Evolutionary conservation across 768 basidiomycete species (phyloP), one percentile per base, ranked within the genome.

Genomic region (Gelatoporia subvermispora): DNA sequence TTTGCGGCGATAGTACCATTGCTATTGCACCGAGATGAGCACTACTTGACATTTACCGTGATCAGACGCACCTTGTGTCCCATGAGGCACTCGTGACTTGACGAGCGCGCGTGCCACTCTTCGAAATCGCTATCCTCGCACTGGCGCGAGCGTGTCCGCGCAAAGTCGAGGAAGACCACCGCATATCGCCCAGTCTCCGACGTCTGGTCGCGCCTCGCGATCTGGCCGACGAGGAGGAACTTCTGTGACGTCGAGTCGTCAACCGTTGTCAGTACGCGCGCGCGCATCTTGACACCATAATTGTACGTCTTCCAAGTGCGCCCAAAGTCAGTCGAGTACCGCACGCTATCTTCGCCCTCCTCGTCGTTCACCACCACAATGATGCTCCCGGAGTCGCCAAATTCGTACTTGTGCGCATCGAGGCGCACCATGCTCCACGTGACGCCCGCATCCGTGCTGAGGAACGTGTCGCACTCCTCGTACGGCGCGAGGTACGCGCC

Each of bases 221-320:
- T 74, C 50, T 86, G 84, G 4, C 87, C 96, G 21, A 96, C 75
- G 8, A 99, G 73, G 8, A 98, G 62, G 72, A 98, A 97, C 67
- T 95, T 97, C 63, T 96, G 95, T 0, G 92, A 94, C 0, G 96
- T 97, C 11, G 92, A 92, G 57, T 99, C 96, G 0, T 92, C 90
- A 4, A 97, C 78, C 3, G 93, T 96, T 36, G 87, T 83, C n/a
- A 99, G 71, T 0, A 81, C 81, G 8, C 81, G 75, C 0, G 90
- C 84, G 18, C 85, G 82, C 4, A 97, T 53, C 23, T 71, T 82
- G 49, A 88, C 64, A 2, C 82, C 88, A 44, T 94, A 68, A 11
- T 86, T 67, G 52, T 88, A 82, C 11, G 74, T 69, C 48, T 78
- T 69, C 95, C 96, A 99, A 13, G 74, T 82, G 49, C 73, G 71